Percentiles rank a stretch among this genome's conserved stretches.
These are phyloP conservation scores for Coemansia sp. DNA, from an alignment of 192 early-diverging fungal species.

Conservation along the genomic window DNA sequence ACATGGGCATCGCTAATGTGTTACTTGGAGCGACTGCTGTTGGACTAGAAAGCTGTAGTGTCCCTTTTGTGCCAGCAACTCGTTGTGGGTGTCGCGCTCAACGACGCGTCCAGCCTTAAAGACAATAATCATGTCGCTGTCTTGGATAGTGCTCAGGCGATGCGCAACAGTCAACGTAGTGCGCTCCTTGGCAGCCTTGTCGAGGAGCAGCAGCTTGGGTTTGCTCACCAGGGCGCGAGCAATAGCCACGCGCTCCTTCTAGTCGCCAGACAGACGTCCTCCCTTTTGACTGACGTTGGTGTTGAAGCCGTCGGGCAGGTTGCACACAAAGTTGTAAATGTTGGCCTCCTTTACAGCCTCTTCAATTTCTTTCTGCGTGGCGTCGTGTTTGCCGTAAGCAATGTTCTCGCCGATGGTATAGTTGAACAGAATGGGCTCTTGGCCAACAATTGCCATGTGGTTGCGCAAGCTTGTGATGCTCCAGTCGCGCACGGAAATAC, in stretches of 20 bases:
- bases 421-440: constrained; percentile 10
- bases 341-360: constrained; percentile 55
- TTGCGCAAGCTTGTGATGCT: no score
- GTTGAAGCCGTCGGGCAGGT: constrained; percentile 78
- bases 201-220: constrained; percentile 80
- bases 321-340: constrained; percentile 79
- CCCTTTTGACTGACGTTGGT: constrained; percentile 81
- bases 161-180: constrained; percentile 79
- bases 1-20: constrained; percentile 17
- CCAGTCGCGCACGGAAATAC: no score
- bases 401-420: no score
- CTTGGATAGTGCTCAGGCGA: constrained; percentile 34
- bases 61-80: constrained; percentile 51
- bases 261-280: constrained; percentile 38
- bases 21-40: constrained; percentile 67
- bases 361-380: constrained; percentile 40
- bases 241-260: constrained; percentile 88
- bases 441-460: no score
- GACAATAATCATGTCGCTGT: constrained; percentile 16
- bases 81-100: constrained; percentile 61
- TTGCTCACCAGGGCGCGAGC: constrained; percentile 85
- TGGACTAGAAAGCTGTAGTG: constrained; percentile 63
- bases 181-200: constrained; percentile 66
- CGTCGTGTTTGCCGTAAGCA: neutral
- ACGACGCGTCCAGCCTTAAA: constrained; percentile 41